phyloP scores from a whole-genome alignment of 305 asterid genomes.

The Solanum hybrid region DNA sequence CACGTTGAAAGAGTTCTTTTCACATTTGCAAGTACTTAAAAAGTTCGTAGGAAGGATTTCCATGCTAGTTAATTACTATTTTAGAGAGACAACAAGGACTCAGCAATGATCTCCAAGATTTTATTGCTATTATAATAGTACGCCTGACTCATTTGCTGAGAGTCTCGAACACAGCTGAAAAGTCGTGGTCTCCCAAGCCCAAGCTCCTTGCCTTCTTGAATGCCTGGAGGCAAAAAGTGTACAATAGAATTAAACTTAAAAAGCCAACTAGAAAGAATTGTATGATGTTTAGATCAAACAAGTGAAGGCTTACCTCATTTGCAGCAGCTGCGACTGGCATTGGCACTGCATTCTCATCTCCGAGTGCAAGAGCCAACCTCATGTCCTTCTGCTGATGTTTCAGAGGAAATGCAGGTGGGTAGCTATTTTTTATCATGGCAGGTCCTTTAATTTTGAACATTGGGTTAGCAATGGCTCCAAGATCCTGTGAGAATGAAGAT shows the following conservation, averaged over 20 bases:
- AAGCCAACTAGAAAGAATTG: background rate
- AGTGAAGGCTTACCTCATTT: conserved; percentile 47
- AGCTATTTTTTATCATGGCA: conserved; percentile 59
- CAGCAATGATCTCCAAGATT: background rate
- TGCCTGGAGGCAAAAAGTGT: conserved; percentile 32
- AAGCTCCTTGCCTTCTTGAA: conserved; percentile 83
- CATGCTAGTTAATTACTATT: background rate
- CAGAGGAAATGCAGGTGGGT: conserved; percentile 85
- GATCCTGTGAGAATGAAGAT: conserved; percentile 45
- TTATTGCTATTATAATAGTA: background rate
- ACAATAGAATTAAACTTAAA: background rate
- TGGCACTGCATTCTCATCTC: conserved; percentile 75
- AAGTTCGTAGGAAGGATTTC: background rate
- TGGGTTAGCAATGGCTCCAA: conserved; percentile 85
- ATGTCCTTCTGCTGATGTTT: conserved; percentile 97
- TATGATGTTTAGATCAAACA: background rate
- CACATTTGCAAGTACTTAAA: background rate
- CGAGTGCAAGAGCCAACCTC: conserved; percentile 92
- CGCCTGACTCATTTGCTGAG: conserved; percentile 16
- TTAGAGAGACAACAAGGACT: background rate
- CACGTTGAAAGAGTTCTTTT: background rate
- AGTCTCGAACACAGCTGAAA: conserved; percentile 80
- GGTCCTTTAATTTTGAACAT: conserved; percentile 96
- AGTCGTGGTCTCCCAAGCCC: conserved; percentile 86
- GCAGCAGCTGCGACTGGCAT: conserved; percentile 98